Base-by-base conservation (phyloP, 1,284 basidiomycete species). In the Xerocomus amazonicus region DNA sequence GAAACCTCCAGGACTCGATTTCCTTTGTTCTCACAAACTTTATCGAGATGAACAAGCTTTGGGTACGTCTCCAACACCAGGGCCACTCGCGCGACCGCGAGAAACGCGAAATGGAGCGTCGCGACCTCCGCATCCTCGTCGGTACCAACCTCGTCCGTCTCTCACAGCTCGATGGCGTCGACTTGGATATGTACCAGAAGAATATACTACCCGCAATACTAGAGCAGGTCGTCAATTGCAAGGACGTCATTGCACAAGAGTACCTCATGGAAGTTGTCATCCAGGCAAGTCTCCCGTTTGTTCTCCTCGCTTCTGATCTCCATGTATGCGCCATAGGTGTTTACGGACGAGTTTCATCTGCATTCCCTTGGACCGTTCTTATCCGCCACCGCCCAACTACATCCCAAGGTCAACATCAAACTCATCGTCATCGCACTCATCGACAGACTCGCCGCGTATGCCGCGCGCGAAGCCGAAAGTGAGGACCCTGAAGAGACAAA, bases 211-310 rank as follows among this genome's bases (percentile, higher is more conserved):
- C 92, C 0, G 89, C 88, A 52, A 84, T 97, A 48, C 71, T 97
- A 43, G 92, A 97, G 70, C 94, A 97, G 69, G 89, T 97, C 41
- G 93, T 97, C 56, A 94, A 87, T 63, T 97, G 94, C 73, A 95
- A 95, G 67, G 94, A 97, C 63, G 89, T 95, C 45, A 97, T 97
- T 53, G 94, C 95, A 0, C 94, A 97, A 68, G 95, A 97, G 63
- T 97, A 97, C 69, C 72, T 97, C 36, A 97, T 97, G 94, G 94
- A 97, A 69, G 94, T 97, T 6, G 92, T 97, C 54, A 97, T 97
- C 56, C 94, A 97, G 76, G 90, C 45, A 12, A 4, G 48, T 46
- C 29, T 31, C 9, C 12, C 6, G 8, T 10, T 5, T 16, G 1
- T 26, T 14, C 32, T 14, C n/a, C 9, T 26, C 9, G 32, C 8